Conservation (phyloP, 257 asterid species). For the Nicotiana paniculata region DNA sequence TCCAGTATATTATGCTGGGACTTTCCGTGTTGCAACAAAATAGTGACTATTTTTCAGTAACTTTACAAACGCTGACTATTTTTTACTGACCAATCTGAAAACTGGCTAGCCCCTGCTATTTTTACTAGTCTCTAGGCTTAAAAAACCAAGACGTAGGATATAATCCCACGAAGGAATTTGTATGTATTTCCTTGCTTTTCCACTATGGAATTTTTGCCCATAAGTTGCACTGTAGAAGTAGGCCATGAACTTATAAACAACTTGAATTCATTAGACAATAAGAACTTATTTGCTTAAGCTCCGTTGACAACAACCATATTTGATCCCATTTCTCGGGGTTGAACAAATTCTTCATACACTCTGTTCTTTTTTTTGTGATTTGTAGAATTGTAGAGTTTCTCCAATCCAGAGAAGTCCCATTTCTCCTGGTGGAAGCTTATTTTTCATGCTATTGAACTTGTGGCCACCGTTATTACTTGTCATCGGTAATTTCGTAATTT, state of each 20-base stretch:
- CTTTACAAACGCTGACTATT: too few species aligned
- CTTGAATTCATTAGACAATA: constrained; percentile 76
- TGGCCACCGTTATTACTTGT: too few species aligned
- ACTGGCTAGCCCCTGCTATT: too few species aligned
- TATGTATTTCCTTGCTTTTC: constrained; percentile 77
- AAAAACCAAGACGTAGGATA: constrained; percentile 44
- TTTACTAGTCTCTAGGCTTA: constrained; percentile 28
- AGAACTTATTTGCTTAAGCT: constrained; percentile 74
- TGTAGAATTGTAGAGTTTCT: constrained; percentile 67
- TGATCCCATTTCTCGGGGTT: constrained; percentile 45
- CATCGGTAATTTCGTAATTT: too few species aligned
- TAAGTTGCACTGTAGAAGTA: constrained; percentile 60
- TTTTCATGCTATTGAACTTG: constrained; percentile 15
- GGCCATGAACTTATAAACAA: constrained; percentile 93
- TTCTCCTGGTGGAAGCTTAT: constrained; percentile 61
- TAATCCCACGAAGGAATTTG: constrained; percentile 55
- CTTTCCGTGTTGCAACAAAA: too few species aligned
- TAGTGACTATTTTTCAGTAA: too few species aligned
- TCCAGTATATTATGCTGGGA: too few species aligned
- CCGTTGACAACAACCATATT: constrained; percentile 77
- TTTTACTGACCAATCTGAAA: too few species aligned
- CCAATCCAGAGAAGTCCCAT: constrained; percentile 84
- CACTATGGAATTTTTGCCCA: constrained; percentile 77
- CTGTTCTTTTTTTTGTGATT: constrained; percentile 60
- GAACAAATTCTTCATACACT: constrained; percentile 62